These are phyloP conservation scores for Shiraia bambusicola DNA, from an alignment of 2,329 filamentous ascomycete species.

Conservation along the genomic window DNA sequence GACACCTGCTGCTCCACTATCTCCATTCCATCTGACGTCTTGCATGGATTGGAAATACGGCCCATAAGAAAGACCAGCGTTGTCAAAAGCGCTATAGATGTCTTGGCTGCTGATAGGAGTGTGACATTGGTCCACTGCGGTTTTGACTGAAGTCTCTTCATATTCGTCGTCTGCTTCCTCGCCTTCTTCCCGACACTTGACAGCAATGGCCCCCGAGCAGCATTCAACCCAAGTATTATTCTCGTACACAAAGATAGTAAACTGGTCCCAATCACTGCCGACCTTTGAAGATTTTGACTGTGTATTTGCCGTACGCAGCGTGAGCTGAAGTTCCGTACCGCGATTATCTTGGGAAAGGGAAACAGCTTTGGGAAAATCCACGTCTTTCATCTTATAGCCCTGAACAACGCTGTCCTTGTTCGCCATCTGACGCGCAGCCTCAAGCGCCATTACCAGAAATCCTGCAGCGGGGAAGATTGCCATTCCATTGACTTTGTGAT, in stretches of 20 bases:
- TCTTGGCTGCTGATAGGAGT: slow-evolving; percentile 4
- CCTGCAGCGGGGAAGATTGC: slow-evolving; percentile 31
- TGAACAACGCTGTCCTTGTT: background rate
- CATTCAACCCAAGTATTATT: slow-evolving; percentile 26
- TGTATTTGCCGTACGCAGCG: slow-evolving; percentile 3
- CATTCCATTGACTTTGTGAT: slow-evolving; percentile 22
- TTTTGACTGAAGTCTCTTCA: background rate
- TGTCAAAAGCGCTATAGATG: slow-evolving; percentile 11
- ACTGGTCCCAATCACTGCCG: slow-evolving; percentile 3
- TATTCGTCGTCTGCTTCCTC: background rate
- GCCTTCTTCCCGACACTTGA: slow-evolving; percentile 4
- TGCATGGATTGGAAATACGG: slow-evolving; percentile 14
- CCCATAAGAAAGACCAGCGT: slow-evolving; percentile 15
- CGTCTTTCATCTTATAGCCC: slow-evolving; percentile 10
- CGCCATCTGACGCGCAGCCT: slow-evolving; percentile 19
- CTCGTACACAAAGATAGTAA: slow-evolving; percentile 13
- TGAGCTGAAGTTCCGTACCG: slow-evolving; percentile 16
- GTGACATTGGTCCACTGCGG: slow-evolving; percentile 1
- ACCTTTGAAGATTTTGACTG: background rate
- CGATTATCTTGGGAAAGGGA: slow-evolving; percentile 2
- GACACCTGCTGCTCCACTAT: slow-evolving; percentile 6
- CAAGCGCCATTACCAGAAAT: slow-evolving; percentile 28
- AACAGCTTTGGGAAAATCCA: slow-evolving; percentile 7
- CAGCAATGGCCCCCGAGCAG: slow-evolving; percentile 18
- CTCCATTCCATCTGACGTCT: slow-evolving; percentile 8